Evolutionary conservation across 306 rosid genomes (phyloP).

Genomic region (Betula pendula): DNA sequence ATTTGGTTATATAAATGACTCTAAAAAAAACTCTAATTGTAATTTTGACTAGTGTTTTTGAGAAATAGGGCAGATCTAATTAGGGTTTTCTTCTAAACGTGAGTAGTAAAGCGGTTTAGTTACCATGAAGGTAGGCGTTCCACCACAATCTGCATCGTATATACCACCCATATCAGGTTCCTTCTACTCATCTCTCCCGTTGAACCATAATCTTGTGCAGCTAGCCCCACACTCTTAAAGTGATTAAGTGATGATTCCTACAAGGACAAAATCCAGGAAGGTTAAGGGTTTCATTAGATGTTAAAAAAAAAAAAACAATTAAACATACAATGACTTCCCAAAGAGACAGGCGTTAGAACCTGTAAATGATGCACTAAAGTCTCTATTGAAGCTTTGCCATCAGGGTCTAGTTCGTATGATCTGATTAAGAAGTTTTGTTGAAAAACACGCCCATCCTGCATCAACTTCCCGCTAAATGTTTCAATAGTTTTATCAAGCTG

Average conservation of each 20-base stretch:
- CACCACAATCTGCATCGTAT: background rate
- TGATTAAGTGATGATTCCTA: too few relatives aligned
- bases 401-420: slow-evolving; percentile 94
- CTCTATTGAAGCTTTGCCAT: slow-evolving; percentile 3
- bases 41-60: too few relatives aligned
- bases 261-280: background rate
- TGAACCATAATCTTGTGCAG: too few relatives aligned
- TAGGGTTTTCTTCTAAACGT: too few relatives aligned
- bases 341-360: too few relatives aligned
- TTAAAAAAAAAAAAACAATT: too few relatives aligned
- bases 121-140: slow-evolving; percentile 19
- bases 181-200: slow-evolving; percentile 27
- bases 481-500: slow-evolving; percentile 80
- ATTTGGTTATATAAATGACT: too few relatives aligned
- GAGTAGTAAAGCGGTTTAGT: background rate
- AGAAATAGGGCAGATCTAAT: too few relatives aligned
- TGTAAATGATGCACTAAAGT: too few relatives aligned
- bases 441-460: slow-evolving; percentile 82
- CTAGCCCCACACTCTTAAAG: too few relatives aligned
- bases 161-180: slow-evolving; percentile 25
- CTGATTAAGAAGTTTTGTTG: slow-evolving; percentile 85
- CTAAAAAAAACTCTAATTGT: too few relatives aligned
- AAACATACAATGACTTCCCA: too few relatives aligned
- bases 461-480: slow-evolving; percentile 87
- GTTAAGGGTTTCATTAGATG: background rate